Evolutionary conservation across 768 basidiomycete species (phyloP).

Genomic region (Tulasnella calospora): DNA sequence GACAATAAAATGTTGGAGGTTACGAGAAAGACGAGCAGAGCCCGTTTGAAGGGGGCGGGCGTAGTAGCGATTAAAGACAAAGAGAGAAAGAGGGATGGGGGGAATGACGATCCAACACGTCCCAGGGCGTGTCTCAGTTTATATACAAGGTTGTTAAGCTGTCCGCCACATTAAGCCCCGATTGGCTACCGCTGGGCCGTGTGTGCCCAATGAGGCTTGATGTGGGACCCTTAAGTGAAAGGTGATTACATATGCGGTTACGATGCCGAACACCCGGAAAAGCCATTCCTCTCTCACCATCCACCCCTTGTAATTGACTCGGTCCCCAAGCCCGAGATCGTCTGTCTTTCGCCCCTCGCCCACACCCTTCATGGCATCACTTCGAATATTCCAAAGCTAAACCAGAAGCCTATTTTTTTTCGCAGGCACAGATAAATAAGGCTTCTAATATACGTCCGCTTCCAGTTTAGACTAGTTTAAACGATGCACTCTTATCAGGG

Average conservation of each 20-base stretch:
- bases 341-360: neutral
- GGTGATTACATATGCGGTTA: neutral
- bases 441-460: slow-evolving; percentile 1
- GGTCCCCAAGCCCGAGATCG: neutral
- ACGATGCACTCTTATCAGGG: neutral
- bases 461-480: neutral
- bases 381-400: neutral
- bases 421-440: neutral
- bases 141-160: neutral
- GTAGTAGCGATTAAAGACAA: neutral
- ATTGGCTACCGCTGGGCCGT: neutral
- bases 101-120: neutral
- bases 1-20: neutral
- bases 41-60: neutral
- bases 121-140: neutral
- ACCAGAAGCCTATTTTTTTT: neutral
- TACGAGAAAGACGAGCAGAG: neutral
- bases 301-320: neutral
- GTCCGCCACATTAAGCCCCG: neutral
- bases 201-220: slow-evolving; percentile 4
- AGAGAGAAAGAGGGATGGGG: neutral
- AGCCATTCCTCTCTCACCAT: neutral
- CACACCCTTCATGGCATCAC: neutral
- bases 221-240: neutral
- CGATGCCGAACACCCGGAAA: neutral